These are phyloP conservation scores for Spathaspora girioi DNA, from an alignment of 805 yeast genomes.

Conservation along the genomic window DNA sequence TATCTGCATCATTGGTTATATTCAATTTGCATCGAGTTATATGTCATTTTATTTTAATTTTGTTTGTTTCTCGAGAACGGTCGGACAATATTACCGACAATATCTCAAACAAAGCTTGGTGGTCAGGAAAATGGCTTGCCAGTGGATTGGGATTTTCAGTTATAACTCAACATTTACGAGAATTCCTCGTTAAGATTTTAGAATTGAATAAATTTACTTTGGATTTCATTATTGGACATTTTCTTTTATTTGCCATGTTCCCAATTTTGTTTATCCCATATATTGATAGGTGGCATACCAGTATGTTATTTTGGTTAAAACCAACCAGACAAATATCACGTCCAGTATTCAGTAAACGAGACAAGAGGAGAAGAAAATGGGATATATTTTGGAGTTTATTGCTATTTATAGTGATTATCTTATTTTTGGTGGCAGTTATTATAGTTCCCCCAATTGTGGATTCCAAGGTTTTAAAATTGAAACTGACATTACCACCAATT, in stretches of 20 bases:
- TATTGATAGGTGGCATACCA: constrained; percentile 46
- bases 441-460: constrained; percentile 45
- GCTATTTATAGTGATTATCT: constrained; percentile 41
- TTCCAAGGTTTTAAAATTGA: constrained; percentile 6
- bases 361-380: constrained; percentile 20
- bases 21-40: constrained; percentile 35
- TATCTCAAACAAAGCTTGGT: constrained; percentile 45
- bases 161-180: constrained; percentile 45
- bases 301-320: constrained; percentile 48
- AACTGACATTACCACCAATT: background rate
- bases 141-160: constrained; percentile 33
- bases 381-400: constrained; percentile 42
- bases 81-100: constrained; percentile 37
- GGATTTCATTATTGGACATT: constrained; percentile 47
- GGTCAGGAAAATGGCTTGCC: constrained; percentile 50
- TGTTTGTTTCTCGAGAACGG: constrained; percentile 40
- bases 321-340: constrained; percentile 33
- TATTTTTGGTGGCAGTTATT: constrained; percentile 38
- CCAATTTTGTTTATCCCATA: constrained; percentile 45
- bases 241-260: constrained; percentile 32
- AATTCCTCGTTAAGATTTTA: constrained; percentile 40
- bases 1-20: constrained; percentile 37
- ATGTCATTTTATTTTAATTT: constrained; percentile 21
- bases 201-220: constrained; percentile 45
- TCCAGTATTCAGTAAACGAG: constrained; percentile 39